Evolutionary conservation across 768 basidiomycete genomes (phyloP).

Genomic region (Lactarius sanguifluus): DNA sequence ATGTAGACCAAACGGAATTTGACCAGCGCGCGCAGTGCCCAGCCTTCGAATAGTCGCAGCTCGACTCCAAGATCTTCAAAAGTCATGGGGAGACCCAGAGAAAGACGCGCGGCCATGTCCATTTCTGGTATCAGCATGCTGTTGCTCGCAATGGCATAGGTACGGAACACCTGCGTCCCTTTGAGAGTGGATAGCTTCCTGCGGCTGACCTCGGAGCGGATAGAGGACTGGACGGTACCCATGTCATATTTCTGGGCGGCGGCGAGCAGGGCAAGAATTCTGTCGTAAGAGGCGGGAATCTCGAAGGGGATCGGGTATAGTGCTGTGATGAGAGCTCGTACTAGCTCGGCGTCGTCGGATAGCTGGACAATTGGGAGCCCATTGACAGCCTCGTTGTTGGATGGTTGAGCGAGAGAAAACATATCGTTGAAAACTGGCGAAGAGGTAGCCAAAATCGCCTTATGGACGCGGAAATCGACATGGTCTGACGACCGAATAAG

Average conservation of each 20-base stretch:
- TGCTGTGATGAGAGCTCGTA: constrained; percentile 1
- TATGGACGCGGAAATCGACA: constrained; percentile 46
- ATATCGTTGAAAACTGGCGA: constrained; percentile 40
- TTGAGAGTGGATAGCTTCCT: not conserved
- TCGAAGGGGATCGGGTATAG: not conserved
- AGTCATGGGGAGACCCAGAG: constrained; percentile 4
- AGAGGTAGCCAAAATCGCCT: constrained; percentile 43
- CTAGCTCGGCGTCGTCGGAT: not conserved
- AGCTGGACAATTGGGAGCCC: constrained; percentile 2
- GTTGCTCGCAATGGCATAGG: constrained; percentile 3
- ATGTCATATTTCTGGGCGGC: constrained; percentile 11
- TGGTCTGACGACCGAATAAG: constrained; percentile 45
- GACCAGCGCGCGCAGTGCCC: constrained; percentile 2
- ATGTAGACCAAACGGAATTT: not conserved
- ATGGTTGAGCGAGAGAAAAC: constrained; percentile 7
- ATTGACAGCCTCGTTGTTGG: not conserved
- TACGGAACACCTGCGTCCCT: not conserved
- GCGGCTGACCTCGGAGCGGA: not conserved
- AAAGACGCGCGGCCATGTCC: not conserved
- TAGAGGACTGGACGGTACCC: not conserved
- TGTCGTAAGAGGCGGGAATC: not conserved
- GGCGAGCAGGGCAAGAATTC: not conserved
- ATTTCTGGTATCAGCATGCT: not conserved
- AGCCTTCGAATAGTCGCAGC: constrained; percentile 2
- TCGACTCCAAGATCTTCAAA: not conserved